A percentile compares a stretch with the other conserved stretches of the same genome.
phyloP scores from a whole-genome alignment of 2,329 filamentous ascomycete species.

The Dryadomyces quercivorus region DNA sequence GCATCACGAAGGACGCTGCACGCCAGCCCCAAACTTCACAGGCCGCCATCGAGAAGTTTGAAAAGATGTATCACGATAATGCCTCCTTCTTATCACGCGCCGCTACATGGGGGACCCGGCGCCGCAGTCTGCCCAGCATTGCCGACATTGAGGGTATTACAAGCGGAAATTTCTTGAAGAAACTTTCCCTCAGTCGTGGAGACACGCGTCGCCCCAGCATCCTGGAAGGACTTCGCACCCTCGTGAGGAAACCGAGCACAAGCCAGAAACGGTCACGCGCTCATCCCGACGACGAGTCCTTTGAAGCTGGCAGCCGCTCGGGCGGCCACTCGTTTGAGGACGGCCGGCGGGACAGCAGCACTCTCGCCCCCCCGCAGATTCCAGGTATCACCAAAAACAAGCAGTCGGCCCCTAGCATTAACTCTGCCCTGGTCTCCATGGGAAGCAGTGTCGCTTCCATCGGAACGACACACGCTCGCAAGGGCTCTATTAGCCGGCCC shows the following conservation, averaged over 20 bases:
- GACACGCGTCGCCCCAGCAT: constrained; percentile 38
- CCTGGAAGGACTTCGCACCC: constrained; percentile 37
- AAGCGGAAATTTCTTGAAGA: constrained; percentile 51
- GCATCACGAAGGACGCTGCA: constrained; percentile 25
- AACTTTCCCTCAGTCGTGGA: constrained; percentile 40
- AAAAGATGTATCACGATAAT: constrained; percentile 39
- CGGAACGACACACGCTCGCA: constrained; percentile 42
- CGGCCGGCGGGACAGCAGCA: constrained; percentile 21
- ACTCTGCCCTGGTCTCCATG: constrained; percentile 45
- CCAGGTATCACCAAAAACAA: constrained; percentile 36
- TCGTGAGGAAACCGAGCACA: constrained; percentile 38
- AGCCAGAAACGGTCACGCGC: constrained; percentile 35
- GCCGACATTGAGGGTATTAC: constrained; percentile 47
- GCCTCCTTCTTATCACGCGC: constrained; percentile 48
- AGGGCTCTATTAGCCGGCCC: constrained; percentile 41
- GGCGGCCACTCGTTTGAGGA: constrained; percentile 14
- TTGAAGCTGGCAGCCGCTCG: constrained; percentile 16
- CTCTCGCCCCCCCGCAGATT: constrained; percentile 36
- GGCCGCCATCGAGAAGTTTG: constrained; percentile 40
- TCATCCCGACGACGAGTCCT: constrained; percentile 22
- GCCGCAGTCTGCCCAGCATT: constrained; percentile 49
- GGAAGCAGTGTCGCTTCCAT: constrained; percentile 42
- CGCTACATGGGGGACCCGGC: constrained; percentile 59
- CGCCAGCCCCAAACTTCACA: constrained; percentile 38
- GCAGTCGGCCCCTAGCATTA: constrained; percentile 42